Percentiles rank a stretch among this genome's conserved stretches.
Evolutionary conservation across 306 rosid genomes (phyloP).

Genomic region (Mimosa bimucronata): DNA sequence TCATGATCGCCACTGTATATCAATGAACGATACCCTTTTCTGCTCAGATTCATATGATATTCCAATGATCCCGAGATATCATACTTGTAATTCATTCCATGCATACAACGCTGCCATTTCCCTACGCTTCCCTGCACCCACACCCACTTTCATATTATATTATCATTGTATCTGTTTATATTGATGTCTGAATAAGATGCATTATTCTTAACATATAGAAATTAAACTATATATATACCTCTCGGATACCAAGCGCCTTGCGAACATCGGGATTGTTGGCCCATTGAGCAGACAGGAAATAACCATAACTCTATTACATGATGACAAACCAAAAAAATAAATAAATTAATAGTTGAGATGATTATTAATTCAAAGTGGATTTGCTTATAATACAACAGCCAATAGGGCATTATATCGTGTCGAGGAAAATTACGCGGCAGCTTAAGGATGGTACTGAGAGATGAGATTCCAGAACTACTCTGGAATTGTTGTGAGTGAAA

Average conservation of each 20-base stretch:
- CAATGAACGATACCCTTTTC: conserved; percentile 59
- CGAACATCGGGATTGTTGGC: conserved; percentile 63
- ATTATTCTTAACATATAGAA: too few relatives aligned
- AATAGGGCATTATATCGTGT: too few relatives aligned
- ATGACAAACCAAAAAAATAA: neutral
- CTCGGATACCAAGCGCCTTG: conserved; percentile 48
- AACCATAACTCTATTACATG: conserved; percentile 31
- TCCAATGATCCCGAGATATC: conserved; percentile 34
- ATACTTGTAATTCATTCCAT: fast-evolving
- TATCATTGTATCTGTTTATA: too few relatives aligned
- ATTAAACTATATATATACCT: conserved; percentile 38
- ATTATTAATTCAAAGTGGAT: neutral
- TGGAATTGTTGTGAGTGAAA: neutral
- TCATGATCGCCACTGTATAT: conserved; percentile 84
- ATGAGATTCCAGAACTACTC: neutral
- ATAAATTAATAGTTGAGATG: neutral
- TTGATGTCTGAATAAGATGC: neutral
- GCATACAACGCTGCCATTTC: conserved; percentile 59
- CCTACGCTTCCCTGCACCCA: conserved; percentile 60
- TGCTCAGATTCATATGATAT: conserved; percentile 60
- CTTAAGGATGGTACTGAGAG: neutral
- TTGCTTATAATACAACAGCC: neutral
- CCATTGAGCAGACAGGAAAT: conserved; percentile 53
- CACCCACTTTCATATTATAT: neutral
- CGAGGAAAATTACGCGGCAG: conserved; percentile 39